Percentiles rank a stretch among this genome's conserved stretches.
Conservation (phyloP, 176 grass and related monocot genomes). For the Dendrocalamus sinicus region DNA sequence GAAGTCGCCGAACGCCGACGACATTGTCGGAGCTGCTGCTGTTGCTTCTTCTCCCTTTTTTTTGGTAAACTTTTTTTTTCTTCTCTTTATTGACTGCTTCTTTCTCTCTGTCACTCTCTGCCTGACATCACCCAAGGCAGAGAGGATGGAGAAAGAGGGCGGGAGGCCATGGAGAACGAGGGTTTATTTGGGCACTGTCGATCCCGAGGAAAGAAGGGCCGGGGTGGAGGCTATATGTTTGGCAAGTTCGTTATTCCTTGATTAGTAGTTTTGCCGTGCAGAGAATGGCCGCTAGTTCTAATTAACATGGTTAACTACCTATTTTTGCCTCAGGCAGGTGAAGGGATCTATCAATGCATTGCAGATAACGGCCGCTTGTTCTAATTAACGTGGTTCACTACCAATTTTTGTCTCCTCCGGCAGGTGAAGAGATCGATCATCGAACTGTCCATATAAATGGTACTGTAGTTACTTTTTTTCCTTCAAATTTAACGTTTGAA, state of each 20-base stretch:
- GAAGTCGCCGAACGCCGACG: constrained; percentile 85
- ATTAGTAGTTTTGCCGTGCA: constrained; percentile 5
- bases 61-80: background rate
- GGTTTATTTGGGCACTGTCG: constrained; percentile 54
- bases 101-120: constrained; percentile 50
- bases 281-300: background rate
- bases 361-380: too few species aligned
- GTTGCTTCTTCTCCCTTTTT: background rate
- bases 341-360: too few species aligned
- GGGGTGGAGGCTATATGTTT: constrained; percentile 66
- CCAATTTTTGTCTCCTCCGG: too few species aligned
- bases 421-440: too few species aligned
- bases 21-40: constrained; percentile 39
- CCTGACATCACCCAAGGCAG: constrained; percentile 61
- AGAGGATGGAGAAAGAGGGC: constrained; percentile 58
- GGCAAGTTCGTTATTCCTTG: background rate
- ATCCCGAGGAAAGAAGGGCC: constrained; percentile 60
- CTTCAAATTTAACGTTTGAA: too few species aligned
- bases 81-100: constrained; percentile 28
- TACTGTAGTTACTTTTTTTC: too few species aligned
- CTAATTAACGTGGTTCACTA: too few species aligned
- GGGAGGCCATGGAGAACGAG: constrained; percentile 34
- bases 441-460: too few species aligned
- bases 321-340: too few species aligned
- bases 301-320: background rate